A percentile compares a stretch with the other conserved stretches of the same genome.
Conservation (phyloP, 441 rosid genomes). For the Adansonia grandidieri region DNA sequence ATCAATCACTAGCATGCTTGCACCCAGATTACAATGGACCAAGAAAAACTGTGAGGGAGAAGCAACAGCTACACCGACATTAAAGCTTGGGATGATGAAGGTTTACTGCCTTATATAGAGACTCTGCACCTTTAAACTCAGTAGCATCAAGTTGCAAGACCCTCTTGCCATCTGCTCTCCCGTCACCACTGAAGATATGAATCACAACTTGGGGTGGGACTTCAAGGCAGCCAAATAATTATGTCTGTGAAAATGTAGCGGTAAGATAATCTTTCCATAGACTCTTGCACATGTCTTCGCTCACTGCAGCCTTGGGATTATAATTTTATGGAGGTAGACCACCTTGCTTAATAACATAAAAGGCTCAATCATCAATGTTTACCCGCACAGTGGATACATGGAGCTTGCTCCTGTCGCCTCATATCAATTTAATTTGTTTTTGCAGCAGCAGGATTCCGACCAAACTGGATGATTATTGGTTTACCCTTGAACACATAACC, state of each 20-base stretch:
- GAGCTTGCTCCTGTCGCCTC: not conserved
- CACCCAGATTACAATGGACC: not conserved
- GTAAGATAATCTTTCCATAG: not conserved
- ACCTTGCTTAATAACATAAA: not conserved
- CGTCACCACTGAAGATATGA: not conserved
- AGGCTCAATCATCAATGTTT: slow-evolving; percentile 6
- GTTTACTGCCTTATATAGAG: not conserved
- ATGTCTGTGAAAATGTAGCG: not conserved
- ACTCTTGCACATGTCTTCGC: not conserved
- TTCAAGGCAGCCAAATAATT: not conserved
- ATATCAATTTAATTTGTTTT: slow-evolving; percentile 45
- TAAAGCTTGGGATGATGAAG: not conserved
- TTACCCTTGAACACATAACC: slow-evolving; percentile 84
- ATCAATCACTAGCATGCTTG: slow-evolving; percentile 8
- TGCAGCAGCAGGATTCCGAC: slow-evolving; percentile 66
- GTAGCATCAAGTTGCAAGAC: not conserved
- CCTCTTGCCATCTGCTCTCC: not conserved
- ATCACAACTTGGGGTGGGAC: not conserved
- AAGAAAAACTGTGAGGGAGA: not conserved
- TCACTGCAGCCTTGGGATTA: not conserved
- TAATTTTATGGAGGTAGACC: not conserved
- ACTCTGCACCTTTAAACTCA: not conserved
- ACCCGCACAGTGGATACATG: not conserved
- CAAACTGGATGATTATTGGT: slow-evolving; percentile 95
- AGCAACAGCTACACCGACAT: not conserved